Conservation (phyloP, 805 yeast genomes). For the Teunomyces cretensis region DNA sequence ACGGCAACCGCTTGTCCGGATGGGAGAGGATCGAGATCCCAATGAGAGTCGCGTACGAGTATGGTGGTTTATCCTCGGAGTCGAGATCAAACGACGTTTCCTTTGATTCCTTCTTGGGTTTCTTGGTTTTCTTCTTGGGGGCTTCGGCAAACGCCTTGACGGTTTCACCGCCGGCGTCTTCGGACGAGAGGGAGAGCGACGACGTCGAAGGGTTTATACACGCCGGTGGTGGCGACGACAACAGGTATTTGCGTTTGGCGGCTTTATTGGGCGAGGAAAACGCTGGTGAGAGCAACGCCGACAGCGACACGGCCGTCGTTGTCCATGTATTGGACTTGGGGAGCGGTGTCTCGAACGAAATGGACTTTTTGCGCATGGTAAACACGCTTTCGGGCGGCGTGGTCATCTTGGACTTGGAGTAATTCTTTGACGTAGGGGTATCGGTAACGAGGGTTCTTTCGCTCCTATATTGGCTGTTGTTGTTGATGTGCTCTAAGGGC, state of each 20-base stretch:
- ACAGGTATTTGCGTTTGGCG: constrained; percentile 1
- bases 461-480: constrained; percentile 5
- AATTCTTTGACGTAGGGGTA: constrained; percentile 23
- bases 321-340: background rate
- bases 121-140: constrained; percentile 24
- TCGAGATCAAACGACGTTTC: constrained; percentile 43
- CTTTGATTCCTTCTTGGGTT: constrained; percentile 26
- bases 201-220: constrained; percentile 15
- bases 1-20: constrained; percentile 45
- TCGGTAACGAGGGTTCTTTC: constrained; percentile 14
- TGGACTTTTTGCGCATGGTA: constrained; percentile 12
- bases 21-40: constrained; percentile 90
- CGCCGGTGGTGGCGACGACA: constrained; percentile 14
- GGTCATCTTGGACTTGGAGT: constrained; percentile 26
- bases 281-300: constrained; percentile 37
- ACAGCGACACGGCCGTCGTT: constrained; percentile 5
- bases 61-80: constrained; percentile 81
- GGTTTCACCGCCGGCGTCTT: constrained; percentile 2
- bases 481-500: constrained; percentile 8
- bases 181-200: constrained; percentile 10
- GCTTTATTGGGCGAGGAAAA: constrained; percentile 50
- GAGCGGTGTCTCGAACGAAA: constrained; percentile 18
- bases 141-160: constrained; percentile 9
- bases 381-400: constrained; percentile 37
- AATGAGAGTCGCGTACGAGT: constrained; percentile 88